phyloP scores from a whole-genome alignment of 1,284 basidiomycete genomes.

The Grifola frondosa region DNA sequence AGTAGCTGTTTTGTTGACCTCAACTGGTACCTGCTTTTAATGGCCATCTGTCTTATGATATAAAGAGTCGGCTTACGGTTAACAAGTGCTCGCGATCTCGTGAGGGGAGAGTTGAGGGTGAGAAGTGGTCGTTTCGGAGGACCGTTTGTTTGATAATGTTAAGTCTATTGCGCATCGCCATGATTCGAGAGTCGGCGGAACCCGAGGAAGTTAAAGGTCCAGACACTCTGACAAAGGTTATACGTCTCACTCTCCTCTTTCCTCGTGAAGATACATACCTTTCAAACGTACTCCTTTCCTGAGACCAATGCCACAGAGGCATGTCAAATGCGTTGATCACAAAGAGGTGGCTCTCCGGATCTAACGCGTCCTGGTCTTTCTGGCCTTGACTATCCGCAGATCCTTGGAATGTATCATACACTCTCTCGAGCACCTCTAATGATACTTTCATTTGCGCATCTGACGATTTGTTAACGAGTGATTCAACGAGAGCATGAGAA shows the following conservation, averaged over 20 bases:
- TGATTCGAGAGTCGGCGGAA: constrained; percentile 75
- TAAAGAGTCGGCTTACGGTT: constrained; percentile 55
- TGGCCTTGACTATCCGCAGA: constrained; percentile 57
- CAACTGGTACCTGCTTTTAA: constrained; percentile 50
- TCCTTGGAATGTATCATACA: constrained; percentile 81
- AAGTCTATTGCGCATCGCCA: constrained; percentile 78
- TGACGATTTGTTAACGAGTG: constrained; percentile 26
- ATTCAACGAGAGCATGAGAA: constrained; percentile 3
- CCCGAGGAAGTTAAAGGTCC: constrained; percentile 69
- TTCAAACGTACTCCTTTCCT: constrained; percentile 82
- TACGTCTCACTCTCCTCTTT: too few relatives aligned
- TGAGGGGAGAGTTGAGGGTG: constrained; percentile 88
- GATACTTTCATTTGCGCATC: constrained; percentile 83
- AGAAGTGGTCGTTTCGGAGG: constrained; percentile 93
- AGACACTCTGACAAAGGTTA: constrained; percentile 38
- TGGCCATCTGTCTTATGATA: too few relatives aligned
- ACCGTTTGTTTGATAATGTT: constrained; percentile 89
- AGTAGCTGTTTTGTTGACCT: constrained; percentile 96
- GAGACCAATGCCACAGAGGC: constrained; percentile 90
- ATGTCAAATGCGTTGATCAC: constrained; percentile 92
- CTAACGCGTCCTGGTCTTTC: constrained; percentile 64
- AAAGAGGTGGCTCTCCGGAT: constrained; percentile 83
- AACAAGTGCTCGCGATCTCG: constrained; percentile 82
- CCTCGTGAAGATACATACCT: too few relatives aligned
- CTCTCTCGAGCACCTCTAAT: constrained; percentile 68